These are phyloP conservation scores for Gracilariopsis chorda DNA, from an alignment of 23 red algal genomes.

Conservation along the genomic window DNA sequence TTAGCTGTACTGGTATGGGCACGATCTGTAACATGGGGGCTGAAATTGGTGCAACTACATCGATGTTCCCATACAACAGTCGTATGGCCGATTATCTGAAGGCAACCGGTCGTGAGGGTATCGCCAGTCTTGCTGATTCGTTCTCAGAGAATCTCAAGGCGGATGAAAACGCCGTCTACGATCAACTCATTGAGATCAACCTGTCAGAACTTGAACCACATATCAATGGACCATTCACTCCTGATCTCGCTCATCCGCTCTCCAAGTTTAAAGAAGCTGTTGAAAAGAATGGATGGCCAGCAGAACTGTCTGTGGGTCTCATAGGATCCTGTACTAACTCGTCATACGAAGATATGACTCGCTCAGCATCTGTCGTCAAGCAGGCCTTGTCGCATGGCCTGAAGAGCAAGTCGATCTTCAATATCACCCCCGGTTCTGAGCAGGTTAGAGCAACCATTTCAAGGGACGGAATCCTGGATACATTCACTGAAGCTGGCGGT, in stretches of 20 bases:
- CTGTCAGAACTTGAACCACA: slow-evolving; percentile 91
- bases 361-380: slow-evolving; percentile 79
- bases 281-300: slow-evolving; percentile 83
- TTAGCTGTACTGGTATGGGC: slow-evolving; percentile 98
- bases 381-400: slow-evolving; percentile 90
- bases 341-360: slow-evolving; percentile 97
- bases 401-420: slow-evolving; percentile 95
- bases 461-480: slow-evolving; percentile 91
- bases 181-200: slow-evolving; percentile 97
- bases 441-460: slow-evolving; percentile 98
- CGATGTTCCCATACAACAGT: slow-evolving; percentile 93
- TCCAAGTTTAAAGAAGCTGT: slow-evolving; percentile 89
- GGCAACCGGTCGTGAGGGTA: slow-evolving; percentile 78
- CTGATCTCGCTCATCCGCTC: slow-evolving; percentile 95
- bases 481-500: slow-evolving; percentile 87
- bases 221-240: slow-evolving; percentile 98
- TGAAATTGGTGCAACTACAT: slow-evolving; percentile 97
- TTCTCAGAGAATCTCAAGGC: slow-evolving; percentile 73
- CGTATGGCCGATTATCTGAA: slow-evolving; percentile 95
- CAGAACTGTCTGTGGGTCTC: slow-evolving; percentile 84
- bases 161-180: slow-evolving; percentile 89
- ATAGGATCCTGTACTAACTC: slow-evolving; percentile 99
- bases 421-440: slow-evolving; percentile 95
- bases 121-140: slow-evolving; percentile 78
- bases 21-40: slow-evolving; percentile 99